These are phyloP conservation scores for Fusarium oxysporum DNA, from an alignment of 2,329 filamentous ascomycete genomes.

Conservation along the genomic window DNA sequence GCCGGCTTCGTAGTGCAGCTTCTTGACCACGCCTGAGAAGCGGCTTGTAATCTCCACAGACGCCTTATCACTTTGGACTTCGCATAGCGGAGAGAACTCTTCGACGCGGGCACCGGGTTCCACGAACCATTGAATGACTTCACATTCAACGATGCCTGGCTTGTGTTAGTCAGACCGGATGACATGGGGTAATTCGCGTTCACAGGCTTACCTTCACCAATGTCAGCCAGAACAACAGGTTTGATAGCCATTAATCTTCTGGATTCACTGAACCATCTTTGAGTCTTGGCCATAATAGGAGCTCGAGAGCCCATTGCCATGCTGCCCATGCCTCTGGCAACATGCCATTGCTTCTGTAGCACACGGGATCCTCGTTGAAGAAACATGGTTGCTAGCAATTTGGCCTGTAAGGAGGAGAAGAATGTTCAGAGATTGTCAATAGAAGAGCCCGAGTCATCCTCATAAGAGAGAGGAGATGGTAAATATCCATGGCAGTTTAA, in stretches of 20 bases:
- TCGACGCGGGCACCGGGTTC: slow-evolving; percentile 94
- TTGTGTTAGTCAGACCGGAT: slow-evolving; percentile 26
- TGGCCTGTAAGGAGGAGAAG: slow-evolving; percentile 31
- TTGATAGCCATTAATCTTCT: slow-evolving; percentile 70
- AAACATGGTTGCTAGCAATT: slow-evolving; percentile 60
- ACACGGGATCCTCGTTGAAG: slow-evolving; percentile 63
- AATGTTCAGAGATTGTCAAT: slow-evolving; percentile 23
- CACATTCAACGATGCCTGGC: slow-evolving; percentile 94
- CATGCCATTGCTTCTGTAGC: slow-evolving; percentile 63
- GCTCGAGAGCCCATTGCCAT: slow-evolving; percentile 48
- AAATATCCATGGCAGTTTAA: slow-evolving; percentile 38
- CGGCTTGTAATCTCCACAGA: slow-evolving; percentile 92
- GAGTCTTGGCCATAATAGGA: slow-evolving; percentile 46
- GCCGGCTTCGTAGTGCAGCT: slow-evolving; percentile 92
- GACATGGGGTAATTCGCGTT: background rate
- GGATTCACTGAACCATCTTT: slow-evolving; percentile 64
- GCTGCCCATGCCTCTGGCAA: slow-evolving; percentile 55
- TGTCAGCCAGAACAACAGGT: slow-evolving; percentile 85
- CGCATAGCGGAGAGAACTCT: slow-evolving; percentile 97
- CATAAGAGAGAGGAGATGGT: slow-evolving; percentile 38
- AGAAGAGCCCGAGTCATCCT: slow-evolving; percentile 20
- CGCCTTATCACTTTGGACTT: slow-evolving; percentile 98
- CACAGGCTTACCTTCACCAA: slow-evolving; percentile 76
- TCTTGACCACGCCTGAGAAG: slow-evolving; percentile 95
- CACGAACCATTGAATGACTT: slow-evolving; percentile 99